phyloP scores from a whole-genome alignment of 495 filamentous ascomycete species.

The Aspergillus panamensis region DNA sequence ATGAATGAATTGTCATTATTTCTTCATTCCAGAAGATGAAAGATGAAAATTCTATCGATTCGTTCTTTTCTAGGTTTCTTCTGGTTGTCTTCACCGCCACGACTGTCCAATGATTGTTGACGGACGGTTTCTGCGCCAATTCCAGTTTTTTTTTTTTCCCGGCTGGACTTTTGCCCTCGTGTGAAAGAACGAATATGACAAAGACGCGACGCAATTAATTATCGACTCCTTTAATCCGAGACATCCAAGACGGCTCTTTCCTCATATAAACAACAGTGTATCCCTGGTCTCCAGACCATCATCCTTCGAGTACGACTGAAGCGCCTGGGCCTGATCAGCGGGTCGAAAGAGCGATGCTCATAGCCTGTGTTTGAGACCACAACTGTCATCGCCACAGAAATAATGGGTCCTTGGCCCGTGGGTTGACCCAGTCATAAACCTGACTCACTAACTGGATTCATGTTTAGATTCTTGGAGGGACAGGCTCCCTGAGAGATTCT shows the following conservation, averaged over 20 bases:
- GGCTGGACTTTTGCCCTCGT: no score
- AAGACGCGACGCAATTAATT: no score
- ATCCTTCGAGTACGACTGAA: not conserved
- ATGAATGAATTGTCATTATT: constrained; percentile 9
- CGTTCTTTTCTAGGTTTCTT: not conserved
- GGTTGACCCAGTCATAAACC: not conserved
- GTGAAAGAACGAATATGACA: no score
- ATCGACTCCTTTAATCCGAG: no score
- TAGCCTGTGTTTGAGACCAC: constrained; percentile 11
- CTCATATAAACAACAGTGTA: not conserved
- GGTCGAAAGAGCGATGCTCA: constrained; percentile 1
- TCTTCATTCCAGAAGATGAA: not conserved
- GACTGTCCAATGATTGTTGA: no score
- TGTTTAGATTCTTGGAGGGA: not conserved
- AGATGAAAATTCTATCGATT: not conserved
- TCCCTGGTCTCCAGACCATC: not conserved
- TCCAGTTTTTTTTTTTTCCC: no score
- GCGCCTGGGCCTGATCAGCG: constrained; percentile 9
- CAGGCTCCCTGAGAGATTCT: not conserved
- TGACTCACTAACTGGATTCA: constrained; percentile 4
- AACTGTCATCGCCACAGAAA: constrained; percentile 6
- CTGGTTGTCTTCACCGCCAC: not conserved
- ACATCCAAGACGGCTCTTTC: not conserved
- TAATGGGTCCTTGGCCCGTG: constrained; percentile 2
- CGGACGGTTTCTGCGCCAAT: no score